Percentiles rank a stretch among this genome's conserved stretches.
Evolutionary conservation across 2,329 filamentous ascomycete species (phyloP).

Genomic region (Fusarium kyushuense): DNA sequence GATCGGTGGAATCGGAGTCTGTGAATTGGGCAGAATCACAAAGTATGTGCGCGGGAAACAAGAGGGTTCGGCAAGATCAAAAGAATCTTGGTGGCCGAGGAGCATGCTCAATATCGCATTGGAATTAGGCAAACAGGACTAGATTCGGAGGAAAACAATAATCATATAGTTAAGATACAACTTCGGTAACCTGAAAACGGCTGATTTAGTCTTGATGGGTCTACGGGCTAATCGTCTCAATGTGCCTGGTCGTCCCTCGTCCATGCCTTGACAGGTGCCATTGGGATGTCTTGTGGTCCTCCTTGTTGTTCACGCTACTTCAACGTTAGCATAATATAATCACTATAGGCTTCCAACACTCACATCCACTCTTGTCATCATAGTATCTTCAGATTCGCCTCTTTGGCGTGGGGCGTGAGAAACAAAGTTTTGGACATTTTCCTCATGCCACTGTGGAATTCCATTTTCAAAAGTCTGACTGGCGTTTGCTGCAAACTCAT

Average conservation of each 20-base stretch:
- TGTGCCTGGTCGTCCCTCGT: neutral
- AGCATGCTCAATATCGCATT: constrained; percentile 49
- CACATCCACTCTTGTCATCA: constrained; percentile 11
- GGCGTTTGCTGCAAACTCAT: neutral
- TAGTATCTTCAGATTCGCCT: neutral
- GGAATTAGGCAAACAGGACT: constrained; percentile 13
- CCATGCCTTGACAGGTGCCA: neutral
- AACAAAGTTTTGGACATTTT: neutral
- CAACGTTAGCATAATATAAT: neutral
- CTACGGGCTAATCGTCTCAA: neutral
- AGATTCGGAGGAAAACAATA: fast-evolving
- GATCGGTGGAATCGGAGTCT: constrained; percentile 53
- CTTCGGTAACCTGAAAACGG: fast-evolving
- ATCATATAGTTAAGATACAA: fast-evolving
- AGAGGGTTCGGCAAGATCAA: constrained; percentile 1
- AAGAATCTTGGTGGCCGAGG: constrained; percentile 52
- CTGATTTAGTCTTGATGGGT: neutral
- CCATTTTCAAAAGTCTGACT: neutral
- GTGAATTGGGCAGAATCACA: constrained; percentile 51
- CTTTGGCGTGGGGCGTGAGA: neutral
- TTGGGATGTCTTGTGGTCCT: neutral
- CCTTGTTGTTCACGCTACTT: neutral
- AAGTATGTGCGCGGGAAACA: constrained; percentile 21
- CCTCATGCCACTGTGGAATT: neutral
- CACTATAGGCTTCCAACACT: fast-evolving